Conservation (phyloP, 257 asterid genomes). For the Przewalskia tangutica region DNA sequence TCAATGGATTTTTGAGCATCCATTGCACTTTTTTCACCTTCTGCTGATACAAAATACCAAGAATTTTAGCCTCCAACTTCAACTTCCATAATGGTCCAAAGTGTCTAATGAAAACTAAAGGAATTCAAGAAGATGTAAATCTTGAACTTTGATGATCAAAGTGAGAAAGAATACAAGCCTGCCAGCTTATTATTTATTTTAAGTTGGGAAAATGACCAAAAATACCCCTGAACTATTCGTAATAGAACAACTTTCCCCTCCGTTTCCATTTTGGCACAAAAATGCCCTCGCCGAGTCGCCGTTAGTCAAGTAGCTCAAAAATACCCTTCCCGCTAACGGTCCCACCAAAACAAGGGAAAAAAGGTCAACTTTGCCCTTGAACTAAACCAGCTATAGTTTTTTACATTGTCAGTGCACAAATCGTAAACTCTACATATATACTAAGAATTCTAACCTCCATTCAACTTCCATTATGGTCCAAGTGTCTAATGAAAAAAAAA, state of each 20-base stretch:
- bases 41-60: background rate
- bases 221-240: background rate
- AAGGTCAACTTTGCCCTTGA: background rate
- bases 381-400: background rate
- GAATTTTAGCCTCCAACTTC: background rate
- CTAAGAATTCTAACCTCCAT: background rate
- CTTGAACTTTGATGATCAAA: background rate
- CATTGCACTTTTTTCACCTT: slow-evolving; percentile 8
- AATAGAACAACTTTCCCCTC: background rate
- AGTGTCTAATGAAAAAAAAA: background rate
- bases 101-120: background rate
- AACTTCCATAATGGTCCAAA: background rate
- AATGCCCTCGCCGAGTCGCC: background rate
- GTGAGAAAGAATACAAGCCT: background rate
- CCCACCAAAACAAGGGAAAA: background rate
- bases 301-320: background rate
- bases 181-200: background rate
- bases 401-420: background rate
- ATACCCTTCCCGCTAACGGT: too few species aligned
- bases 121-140: background rate
- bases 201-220: background rate
- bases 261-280: background rate
- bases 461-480: background rate
- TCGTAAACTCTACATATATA: background rate
- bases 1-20: slow-evolving; percentile 41